phyloP scores from a whole-genome alignment of 2,329 filamentous ascomycete genomes.

The Neonectria faginata region DNA sequence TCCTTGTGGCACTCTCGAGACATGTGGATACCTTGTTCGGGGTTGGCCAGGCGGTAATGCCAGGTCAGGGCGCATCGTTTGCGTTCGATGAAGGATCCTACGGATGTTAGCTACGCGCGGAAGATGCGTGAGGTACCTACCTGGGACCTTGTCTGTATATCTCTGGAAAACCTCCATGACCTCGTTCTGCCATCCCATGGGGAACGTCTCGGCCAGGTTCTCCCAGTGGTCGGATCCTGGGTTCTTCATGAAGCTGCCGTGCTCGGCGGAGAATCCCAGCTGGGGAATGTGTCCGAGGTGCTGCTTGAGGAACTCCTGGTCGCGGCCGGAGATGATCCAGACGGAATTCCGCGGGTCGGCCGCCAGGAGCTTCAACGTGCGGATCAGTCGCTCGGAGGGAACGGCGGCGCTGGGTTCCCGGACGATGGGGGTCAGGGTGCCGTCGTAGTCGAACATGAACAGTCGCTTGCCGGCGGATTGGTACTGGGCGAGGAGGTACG shows the following conservation, averaged over 20 bases:
- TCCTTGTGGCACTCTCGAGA: constrained; percentile 84
- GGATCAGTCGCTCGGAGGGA: constrained; percentile 84
- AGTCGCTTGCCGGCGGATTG: constrained; percentile 80
- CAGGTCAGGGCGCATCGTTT: constrained; percentile 96
- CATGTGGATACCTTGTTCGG: constrained; percentile 84
- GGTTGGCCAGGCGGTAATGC: constrained; percentile 95
- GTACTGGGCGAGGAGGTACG: constrained; percentile 79
- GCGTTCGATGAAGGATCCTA: constrained; percentile 90
- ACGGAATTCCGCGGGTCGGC: constrained; percentile 85
- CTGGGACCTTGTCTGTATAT: constrained; percentile 88
- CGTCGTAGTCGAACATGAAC: constrained; percentile 99
- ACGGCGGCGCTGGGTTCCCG: constrained; percentile 90
- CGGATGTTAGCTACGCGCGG: constrained; percentile 18
- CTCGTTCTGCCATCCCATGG: constrained; percentile 93
- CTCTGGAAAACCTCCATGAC: constrained; percentile 87
- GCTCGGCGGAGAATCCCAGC: constrained; percentile 95
- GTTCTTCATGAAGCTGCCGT: constrained; percentile 92
- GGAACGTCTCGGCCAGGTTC: constrained; percentile 85
- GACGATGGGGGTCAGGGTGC: constrained; percentile 95
- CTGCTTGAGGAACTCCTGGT: constrained; percentile 89
- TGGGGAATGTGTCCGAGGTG: constrained; percentile 92
- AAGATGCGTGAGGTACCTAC: constrained; percentile 57
- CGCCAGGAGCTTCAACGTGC: constrained; percentile 82
- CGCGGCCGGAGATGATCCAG: constrained; percentile 98
- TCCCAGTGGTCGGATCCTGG: constrained; percentile 84